A percentile compares a stretch with the other conserved stretches of the same genome.
phyloP scores from a whole-genome alignment of 2,329 filamentous ascomycete species.

The Pseudogymnoascus pannorum region DNA sequence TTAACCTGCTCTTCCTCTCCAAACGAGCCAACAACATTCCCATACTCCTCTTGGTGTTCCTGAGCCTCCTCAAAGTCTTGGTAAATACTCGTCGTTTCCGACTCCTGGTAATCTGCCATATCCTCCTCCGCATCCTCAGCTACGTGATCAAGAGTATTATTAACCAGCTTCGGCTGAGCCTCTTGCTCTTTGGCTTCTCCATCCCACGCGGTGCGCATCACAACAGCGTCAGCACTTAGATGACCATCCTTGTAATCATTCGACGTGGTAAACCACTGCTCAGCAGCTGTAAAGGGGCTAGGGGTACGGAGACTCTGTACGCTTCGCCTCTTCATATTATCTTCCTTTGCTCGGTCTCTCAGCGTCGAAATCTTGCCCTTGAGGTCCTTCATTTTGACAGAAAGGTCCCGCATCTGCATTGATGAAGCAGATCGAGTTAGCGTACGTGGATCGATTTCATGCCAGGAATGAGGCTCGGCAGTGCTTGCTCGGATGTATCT shows the following conservation, averaged over 20 bases:
- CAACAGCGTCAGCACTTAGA: constrained; percentile 23
- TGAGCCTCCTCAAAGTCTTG: constrained; percentile 21
- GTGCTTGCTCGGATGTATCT: constrained; percentile 16
- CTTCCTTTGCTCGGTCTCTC: constrained; percentile 56
- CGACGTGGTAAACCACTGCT: constrained; percentile 28
- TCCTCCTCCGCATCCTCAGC: constrained; percentile 8
- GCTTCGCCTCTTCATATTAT: constrained; percentile 55
- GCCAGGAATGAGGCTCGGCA: constrained; percentile 18
- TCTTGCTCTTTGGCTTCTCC: constrained; percentile 10
- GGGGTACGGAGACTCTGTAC: constrained; percentile 53
- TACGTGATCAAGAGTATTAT: neutral
- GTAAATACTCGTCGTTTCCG: constrained; percentile 24
- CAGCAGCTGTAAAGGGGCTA: constrained; percentile 36
- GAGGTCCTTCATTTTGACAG: constrained; percentile 60
- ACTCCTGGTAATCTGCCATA: constrained; percentile 17
- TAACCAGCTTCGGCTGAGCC: neutral
- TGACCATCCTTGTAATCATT: constrained; percentile 20
- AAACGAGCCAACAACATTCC: constrained; percentile 1
- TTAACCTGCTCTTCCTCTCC: neutral
- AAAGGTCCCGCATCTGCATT: constrained; percentile 48
- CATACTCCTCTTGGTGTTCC: constrained; percentile 15
- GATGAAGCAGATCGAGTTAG: constrained; percentile 27
- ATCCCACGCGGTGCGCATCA: constrained; percentile 21
- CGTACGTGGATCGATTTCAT: neutral
- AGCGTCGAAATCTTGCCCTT: constrained; percentile 62